Evolutionary conservation across 2,329 filamentous ascomycete species (phyloP).

Genomic region (Gnomoniopsis sp.): DNA sequence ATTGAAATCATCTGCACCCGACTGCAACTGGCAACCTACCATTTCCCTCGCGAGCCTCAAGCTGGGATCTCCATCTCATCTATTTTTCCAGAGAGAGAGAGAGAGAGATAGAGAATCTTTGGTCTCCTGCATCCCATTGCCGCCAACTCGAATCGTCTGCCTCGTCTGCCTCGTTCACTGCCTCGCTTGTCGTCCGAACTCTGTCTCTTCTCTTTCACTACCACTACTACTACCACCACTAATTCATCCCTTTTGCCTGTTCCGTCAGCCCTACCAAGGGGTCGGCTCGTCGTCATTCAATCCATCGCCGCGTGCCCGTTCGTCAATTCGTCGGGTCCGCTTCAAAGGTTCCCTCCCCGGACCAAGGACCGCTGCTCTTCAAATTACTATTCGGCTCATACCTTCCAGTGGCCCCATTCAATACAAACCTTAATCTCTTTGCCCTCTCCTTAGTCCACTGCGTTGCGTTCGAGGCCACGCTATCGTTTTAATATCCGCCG

Average conservation of each 20-base stretch:
- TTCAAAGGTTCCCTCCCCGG: background rate
- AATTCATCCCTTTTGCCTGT: too few species aligned
- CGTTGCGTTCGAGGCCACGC: constrained; percentile 6
- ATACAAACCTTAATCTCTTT: constrained; percentile 20
- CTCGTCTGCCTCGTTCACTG: too few species aligned
- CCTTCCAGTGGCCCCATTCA: constrained; percentile 7
- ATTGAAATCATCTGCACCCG: background rate
- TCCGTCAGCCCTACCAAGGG: too few species aligned
- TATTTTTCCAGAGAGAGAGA: too few species aligned
- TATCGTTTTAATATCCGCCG: constrained; percentile 16
- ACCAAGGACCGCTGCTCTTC: constrained; percentile 2
- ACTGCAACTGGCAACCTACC: background rate
- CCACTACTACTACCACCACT: too few species aligned
- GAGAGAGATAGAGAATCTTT: too few species aligned
- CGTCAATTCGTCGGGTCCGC: background rate
- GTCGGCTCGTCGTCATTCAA: background rate
- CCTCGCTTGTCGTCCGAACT: too few species aligned
- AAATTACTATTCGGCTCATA: background rate
- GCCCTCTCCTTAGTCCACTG: constrained; percentile 16
- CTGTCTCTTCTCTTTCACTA: too few species aligned
- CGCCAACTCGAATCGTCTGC: too few species aligned
- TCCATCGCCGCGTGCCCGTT: background rate
- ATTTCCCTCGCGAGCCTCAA: too few species aligned
- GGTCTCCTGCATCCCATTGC: too few species aligned
- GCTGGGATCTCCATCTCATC: too few species aligned